These are phyloP conservation scores for Collybia sordida DNA, from an alignment of 768 basidiomycete genomes.

Conservation along the genomic window DNA sequence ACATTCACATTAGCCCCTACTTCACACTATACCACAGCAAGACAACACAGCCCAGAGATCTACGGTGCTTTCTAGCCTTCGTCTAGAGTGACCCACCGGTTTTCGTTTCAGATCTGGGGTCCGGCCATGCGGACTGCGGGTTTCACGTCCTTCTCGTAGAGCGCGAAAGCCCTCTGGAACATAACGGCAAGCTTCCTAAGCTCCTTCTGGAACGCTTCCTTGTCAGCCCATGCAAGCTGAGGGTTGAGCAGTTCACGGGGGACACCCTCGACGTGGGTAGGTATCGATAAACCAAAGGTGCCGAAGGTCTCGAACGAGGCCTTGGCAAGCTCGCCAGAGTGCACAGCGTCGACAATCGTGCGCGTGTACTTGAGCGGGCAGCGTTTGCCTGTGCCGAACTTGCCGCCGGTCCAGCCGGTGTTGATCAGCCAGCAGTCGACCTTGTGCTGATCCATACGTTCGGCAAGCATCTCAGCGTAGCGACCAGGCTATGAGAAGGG, in stretches of 20 bases:
- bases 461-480: conserved; percentile 96
- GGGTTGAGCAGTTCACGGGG: conserved; percentile 93
- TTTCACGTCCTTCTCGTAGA: conserved; percentile 87
- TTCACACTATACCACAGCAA: too few species aligned
- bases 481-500: conserved; percentile 75
- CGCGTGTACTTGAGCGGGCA: conserved; percentile 97
- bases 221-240: conserved; percentile 80
- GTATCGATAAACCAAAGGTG: conserved; percentile 83
- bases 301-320: conserved; percentile 85
- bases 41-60: too few species aligned
- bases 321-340: conserved; percentile 86
- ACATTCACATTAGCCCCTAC: too few species aligned
- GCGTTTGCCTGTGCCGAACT: conserved; percentile 88
- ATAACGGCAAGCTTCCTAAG: conserved; percentile 85
- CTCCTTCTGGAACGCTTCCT: conserved; percentile 88
- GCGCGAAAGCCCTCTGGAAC: conserved; percentile 92
- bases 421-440: conserved; percentile 99
- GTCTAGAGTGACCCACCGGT: neutral
- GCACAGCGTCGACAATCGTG: conserved; percentile 95
- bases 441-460: conserved; percentile 85
- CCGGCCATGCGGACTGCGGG: conserved; percentile 82
- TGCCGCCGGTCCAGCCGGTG: conserved; percentile 96
- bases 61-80: too few species aligned
- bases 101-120: conserved; percentile 44
- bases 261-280: conserved; percentile 80